Conservation (phyloP, 2,329 filamentous ascomycete species). For the Karstenula rhodostoma region DNA sequence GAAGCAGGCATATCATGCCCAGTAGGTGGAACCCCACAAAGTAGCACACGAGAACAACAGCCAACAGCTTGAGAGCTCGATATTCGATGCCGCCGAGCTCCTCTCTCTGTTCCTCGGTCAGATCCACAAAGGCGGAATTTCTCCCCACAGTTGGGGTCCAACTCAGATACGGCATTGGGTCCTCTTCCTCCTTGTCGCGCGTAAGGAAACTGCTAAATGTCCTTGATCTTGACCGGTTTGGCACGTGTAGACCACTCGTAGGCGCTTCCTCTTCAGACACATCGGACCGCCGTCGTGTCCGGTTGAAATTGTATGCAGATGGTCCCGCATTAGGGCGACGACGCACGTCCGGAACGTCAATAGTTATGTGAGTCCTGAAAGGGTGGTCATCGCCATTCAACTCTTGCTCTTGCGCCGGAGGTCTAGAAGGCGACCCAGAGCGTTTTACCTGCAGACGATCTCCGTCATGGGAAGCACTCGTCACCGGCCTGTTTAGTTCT, state of each 20-base stretch:
- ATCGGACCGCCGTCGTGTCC: slow-evolving; percentile 16
- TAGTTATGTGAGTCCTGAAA: slow-evolving; percentile 67
- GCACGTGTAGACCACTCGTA: slow-evolving; percentile 28
- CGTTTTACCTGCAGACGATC: slow-evolving; percentile 23
- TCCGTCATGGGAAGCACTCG: slow-evolving; percentile 33
- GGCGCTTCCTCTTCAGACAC: slow-evolving; percentile 19
- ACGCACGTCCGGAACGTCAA: slow-evolving; percentile 67
- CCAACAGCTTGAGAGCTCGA: slow-evolving; percentile 85
- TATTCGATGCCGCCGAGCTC: slow-evolving; percentile 98
- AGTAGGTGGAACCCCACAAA: slow-evolving; percentile 85
- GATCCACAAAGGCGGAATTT: slow-evolving; percentile 89
- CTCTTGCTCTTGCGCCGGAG: slow-evolving; percentile 33
- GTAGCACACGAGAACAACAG: slow-evolving; percentile 78
- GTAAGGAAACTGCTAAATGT: slow-evolving; percentile 68
- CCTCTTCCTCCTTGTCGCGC: slow-evolving; percentile 59
- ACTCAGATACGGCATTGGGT: slow-evolving; percentile 86
- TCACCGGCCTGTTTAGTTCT: slow-evolving; percentile 26
- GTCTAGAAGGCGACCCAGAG: slow-evolving; percentile 37
- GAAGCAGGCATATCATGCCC: slow-evolving; percentile 75
- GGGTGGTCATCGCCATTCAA: slow-evolving; percentile 51
- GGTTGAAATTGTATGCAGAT: slow-evolving; percentile 34
- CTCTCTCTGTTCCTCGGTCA: slow-evolving; percentile 90
- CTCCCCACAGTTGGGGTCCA: slow-evolving; percentile 91
- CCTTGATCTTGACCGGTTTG: slow-evolving; percentile 51
- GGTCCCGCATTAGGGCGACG: slow-evolving; percentile 40